Conservation (phyloP, 805 yeast genomes). For the Kuraishia hungarica region DNA sequence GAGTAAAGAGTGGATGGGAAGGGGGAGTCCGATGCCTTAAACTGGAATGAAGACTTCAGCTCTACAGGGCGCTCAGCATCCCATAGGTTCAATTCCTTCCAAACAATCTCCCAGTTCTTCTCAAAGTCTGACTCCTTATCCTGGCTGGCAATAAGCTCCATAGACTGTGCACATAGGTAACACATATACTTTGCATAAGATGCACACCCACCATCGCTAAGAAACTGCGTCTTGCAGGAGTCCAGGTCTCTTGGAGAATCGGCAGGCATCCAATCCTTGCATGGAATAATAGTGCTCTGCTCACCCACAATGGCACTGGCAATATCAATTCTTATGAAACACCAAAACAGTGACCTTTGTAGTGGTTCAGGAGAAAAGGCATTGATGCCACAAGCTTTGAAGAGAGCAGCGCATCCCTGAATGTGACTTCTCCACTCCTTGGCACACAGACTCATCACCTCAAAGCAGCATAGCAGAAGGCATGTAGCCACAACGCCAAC, state of each 20-base stretch:
- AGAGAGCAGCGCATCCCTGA: conserved; percentile 28
- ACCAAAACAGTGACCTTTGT: conserved; percentile 34
- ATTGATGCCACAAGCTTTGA: conserved; percentile 27
- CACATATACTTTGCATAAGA: conserved; percentile 28
- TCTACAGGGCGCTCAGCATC: conserved; percentile 23
- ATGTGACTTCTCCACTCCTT: conserved; percentile 29
- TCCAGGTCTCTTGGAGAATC: conserved; percentile 7
- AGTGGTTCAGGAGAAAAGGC: conserved; percentile 25
- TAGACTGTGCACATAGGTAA: conserved; percentile 25
- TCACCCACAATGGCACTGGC: conserved; percentile 28
- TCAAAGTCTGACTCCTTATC: conserved; percentile 21
- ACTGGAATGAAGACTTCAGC: conserved; percentile 24
- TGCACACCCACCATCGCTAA: conserved; percentile 7
- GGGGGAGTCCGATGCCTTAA: conserved; percentile 17
- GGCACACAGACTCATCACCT: conserved; percentile 30
- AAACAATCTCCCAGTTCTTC: conserved; percentile 27
- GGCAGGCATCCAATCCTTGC: conserved; percentile 22
- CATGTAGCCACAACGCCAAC: conserved; percentile 17
- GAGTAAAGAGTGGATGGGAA: conserved; percentile 28
- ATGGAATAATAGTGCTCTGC: conserved; percentile 24
- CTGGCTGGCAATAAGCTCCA: conserved; percentile 21
- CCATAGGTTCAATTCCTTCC: conserved; percentile 33
- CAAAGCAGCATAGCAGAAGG: conserved; percentile 32
- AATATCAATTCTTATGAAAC: conserved; percentile 32
- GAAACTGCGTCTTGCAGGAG: conserved; percentile 12